Evolutionary conservation across 805 yeast genomes (phyloP), one percentile per base, ranked within the genome.

Genomic region (Metschnikowia continentalis): DNA sequence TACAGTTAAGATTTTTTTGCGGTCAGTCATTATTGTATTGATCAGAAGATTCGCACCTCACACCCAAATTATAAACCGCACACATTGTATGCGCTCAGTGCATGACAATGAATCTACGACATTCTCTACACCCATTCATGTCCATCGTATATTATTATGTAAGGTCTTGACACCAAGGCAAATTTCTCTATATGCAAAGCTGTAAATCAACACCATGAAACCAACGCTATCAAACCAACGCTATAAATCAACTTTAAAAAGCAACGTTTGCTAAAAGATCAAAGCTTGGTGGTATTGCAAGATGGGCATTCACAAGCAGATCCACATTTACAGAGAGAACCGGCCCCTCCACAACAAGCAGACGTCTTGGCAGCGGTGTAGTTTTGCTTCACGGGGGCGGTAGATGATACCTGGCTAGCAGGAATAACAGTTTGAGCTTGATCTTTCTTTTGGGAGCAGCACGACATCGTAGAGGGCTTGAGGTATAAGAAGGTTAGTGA

Each of bases 221-320:
- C 23, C 23, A 22, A 22, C 23, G 23, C 23, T 20, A 20, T 20
- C 1, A 20, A 20, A 22, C 7, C 23, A 22, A 22, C 23, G 7
- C 7, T 22, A 38, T 38, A 19, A n/a, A 23, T 7, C 30, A 23
- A 23, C 30, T 23, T 23, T 10, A 7, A 2, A 7, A 8, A 23
- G 30, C 10, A 23, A 7, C 26, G 26, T 8, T 23, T 23, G 11
- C 30, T 23, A 23, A 23, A 7, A 23, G 30, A 23, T 35, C 55
- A 71, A 56, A 72, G 70, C 50, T 71, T 72, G 48, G 76, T 70
- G 54, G 75, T 72, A 63, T 72, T 72, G 57, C 77, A 72, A 11
- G 76, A 70, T 11, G 67, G 62, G 55, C 77, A 72, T 35, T 65
- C 55, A 53, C 77, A 73, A 5, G 61, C 51, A 19, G 76, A 66